These are phyloP conservation scores for Paramecium sonneborni DNA, from an alignment of 73 alveolate species.

Conservation along the genomic window DNA sequence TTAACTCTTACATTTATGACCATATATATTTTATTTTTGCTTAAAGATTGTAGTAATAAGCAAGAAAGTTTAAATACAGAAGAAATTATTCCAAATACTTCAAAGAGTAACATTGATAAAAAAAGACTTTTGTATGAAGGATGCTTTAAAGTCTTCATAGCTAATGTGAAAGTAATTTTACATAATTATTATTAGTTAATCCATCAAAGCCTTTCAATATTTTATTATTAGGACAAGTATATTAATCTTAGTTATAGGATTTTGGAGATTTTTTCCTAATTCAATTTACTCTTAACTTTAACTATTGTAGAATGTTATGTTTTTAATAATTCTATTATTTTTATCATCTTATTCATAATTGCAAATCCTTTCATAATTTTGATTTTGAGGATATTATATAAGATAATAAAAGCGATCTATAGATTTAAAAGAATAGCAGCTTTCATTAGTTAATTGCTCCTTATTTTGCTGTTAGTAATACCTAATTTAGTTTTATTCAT, in stretches of 20 bases:
- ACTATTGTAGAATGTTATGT: neutral
- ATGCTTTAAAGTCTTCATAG: neutral
- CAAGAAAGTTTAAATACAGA: neutral
- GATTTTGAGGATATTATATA: neutral
- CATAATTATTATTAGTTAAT: neutral
- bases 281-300: neutral
- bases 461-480: neutral
- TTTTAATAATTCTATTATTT: neutral
- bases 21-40: neutral
- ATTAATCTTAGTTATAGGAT: neutral
- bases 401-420: neutral
- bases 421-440: neutral
- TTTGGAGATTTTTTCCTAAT: neutral
- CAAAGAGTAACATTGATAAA: neutral
- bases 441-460: neutral
- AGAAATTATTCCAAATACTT: neutral
- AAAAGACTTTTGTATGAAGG: neutral
- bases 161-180: neutral
- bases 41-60: neutral
- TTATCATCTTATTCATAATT: neutral
- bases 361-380: neutral
- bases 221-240: neutral
- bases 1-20: neutral
- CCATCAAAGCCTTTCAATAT: neutral
- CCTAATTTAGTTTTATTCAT: neutral